phyloP scores from a whole-genome alignment of 1,139 yeast species.

The Geotrichum carabidarum region DNA sequence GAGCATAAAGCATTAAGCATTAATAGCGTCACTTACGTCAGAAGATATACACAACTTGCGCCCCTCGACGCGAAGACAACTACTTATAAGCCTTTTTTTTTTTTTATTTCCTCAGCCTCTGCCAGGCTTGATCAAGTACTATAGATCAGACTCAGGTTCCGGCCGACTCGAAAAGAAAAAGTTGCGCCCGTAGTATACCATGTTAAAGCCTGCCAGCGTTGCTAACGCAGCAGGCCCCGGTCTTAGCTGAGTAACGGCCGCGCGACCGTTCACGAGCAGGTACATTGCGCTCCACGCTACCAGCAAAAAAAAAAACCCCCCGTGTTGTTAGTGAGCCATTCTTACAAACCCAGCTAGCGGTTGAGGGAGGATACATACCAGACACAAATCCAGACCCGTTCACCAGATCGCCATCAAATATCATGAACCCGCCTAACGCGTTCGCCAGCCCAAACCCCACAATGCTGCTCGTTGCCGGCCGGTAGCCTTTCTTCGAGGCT shows the following conservation, averaged over 20 bases:
- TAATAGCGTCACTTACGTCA: too few species aligned
- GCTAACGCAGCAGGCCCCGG: slow-evolving; percentile 59
- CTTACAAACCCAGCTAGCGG: neutral
- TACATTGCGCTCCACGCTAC: slow-evolving; percentile 79
- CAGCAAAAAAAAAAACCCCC: neutral
- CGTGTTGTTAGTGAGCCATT: neutral
- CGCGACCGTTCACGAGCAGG: slow-evolving; percentile 65
- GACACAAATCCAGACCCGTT: slow-evolving; percentile 85
- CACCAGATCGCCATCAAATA: slow-evolving; percentile 70
- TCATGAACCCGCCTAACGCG: slow-evolving; percentile 69
- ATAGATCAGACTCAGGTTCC: neutral
- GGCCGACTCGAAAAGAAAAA: slow-evolving; percentile 44
- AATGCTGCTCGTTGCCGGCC: slow-evolving; percentile 47
- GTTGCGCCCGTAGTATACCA: slow-evolving; percentile 62
- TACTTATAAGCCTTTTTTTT: too few species aligned
- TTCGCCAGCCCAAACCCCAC: slow-evolving; percentile 63
- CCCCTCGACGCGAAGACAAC: too few species aligned
- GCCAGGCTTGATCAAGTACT: too few species aligned
- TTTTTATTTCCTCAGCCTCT: too few species aligned
- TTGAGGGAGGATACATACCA: slow-evolving; percentile 26
- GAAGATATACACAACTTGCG: too few species aligned
- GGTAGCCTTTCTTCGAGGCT: slow-evolving; percentile 30
- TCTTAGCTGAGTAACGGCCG: slow-evolving; percentile 46
- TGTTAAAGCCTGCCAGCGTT: slow-evolving; percentile 56
- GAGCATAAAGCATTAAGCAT: too few species aligned